Evolutionary conservation across 1,139 yeast species (phyloP).

Genomic region (Geotrichum europaeum): DNA sequence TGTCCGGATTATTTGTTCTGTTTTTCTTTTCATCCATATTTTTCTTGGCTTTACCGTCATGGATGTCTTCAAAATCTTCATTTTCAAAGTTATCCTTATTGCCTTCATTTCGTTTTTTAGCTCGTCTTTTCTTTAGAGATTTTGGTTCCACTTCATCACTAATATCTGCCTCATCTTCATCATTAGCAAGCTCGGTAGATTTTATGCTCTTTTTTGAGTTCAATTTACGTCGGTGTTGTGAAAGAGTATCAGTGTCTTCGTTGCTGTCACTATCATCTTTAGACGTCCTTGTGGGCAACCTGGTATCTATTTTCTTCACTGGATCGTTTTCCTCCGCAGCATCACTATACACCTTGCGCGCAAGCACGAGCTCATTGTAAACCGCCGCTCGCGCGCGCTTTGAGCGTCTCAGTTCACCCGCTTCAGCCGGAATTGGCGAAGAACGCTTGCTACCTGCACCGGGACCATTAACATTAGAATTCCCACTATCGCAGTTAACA

Average conservation of each 20-base stretch:
- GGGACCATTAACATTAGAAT: background rate
- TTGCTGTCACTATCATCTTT: background rate
- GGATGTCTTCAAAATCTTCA: background rate
- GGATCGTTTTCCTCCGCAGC: background rate
- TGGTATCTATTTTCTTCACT: background rate
- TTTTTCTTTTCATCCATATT: background rate
- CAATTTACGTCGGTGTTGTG: background rate
- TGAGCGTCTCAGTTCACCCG: background rate
- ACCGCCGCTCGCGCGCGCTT: background rate
- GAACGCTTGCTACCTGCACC: background rate
- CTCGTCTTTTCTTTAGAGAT: background rate
- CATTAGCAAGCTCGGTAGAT: background rate
- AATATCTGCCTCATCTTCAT: background rate
- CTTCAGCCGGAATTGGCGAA: background rate
- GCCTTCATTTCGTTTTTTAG: background rate
- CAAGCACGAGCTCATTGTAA: background rate
- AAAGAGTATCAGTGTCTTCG: background rate
- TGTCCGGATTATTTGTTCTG: background rate
- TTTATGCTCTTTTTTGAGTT: background rate
- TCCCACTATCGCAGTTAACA: background rate
- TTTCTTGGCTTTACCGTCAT: background rate
- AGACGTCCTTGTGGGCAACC: background rate
- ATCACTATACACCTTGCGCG: background rate
- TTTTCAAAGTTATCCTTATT: background rate
- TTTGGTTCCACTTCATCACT: background rate